These are phyloP conservation scores for Phytophthora vignae DNA, from an alignment of 352 stramenopile species.

Conservation along the genomic window DNA sequence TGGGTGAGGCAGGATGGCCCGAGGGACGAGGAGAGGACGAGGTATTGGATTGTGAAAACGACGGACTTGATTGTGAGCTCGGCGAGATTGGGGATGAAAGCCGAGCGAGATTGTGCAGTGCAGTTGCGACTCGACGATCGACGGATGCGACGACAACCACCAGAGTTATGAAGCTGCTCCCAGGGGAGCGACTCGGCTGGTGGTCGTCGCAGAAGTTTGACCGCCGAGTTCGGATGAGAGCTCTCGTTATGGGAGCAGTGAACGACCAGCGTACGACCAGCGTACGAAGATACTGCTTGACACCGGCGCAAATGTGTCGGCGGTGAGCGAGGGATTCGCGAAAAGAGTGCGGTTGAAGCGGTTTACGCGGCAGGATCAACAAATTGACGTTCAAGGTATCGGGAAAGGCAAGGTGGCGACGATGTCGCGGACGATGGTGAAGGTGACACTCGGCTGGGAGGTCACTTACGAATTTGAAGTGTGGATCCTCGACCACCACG, in stretches of 20 bases:
- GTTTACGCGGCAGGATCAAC: no score
- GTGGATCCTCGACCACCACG: constrained; percentile 6
- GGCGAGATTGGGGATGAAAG: no score
- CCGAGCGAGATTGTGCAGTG: no score
- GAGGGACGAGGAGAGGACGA: no score
- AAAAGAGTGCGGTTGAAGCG: not conserved
- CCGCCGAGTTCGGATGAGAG: not conserved
- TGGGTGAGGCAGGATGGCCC: no score
- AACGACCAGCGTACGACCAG: not conserved
- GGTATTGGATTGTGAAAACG: no score
- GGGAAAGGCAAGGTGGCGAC: not conserved
- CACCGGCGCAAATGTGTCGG: not conserved
- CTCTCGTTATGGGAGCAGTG: not conserved
- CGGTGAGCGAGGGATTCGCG: not conserved
- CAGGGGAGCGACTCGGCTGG: not conserved
- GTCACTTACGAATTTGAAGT: constrained; percentile 10
- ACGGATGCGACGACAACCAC: not conserved
- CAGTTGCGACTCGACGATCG: no score
- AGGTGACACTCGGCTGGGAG: not conserved
- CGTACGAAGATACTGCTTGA: not conserved
- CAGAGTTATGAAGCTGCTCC: not conserved
- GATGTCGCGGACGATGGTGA: not conserved
- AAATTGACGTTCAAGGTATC: not conserved
- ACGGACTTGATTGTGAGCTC: no score
- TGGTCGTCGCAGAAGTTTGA: not conserved